phyloP scores from a whole-genome alignment of 1,139 yeast species.

The Suhomyces yuchorum region DNA sequence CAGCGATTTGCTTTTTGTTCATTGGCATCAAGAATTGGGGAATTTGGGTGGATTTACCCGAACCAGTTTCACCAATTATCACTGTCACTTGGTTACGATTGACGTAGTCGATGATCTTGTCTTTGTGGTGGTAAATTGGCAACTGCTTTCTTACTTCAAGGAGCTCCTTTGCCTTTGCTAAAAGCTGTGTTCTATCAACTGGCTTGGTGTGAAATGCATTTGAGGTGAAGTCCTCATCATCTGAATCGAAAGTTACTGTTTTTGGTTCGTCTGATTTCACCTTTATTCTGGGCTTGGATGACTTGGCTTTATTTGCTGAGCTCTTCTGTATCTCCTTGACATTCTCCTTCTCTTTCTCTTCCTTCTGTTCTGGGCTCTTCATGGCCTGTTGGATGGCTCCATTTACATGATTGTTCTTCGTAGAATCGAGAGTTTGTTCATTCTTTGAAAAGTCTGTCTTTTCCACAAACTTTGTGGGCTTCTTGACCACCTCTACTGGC shows the following conservation, averaged over 20 bases:
- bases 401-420: background rate
- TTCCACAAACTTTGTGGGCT: background rate
- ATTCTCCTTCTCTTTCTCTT: background rate
- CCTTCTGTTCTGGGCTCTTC: background rate
- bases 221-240: constrained; percentile 23
- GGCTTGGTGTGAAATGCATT: constrained; percentile 15
- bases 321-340: background rate
- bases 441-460: background rate
- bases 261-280: constrained; percentile 1
- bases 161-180: constrained; percentile 48
- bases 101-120: constrained; percentile 60
- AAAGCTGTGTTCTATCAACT: constrained; percentile 25
- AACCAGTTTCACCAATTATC: constrained; percentile 95
- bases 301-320: background rate
- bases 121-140: constrained; percentile 77
- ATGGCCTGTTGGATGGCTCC: background rate
- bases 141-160: constrained; percentile 56
- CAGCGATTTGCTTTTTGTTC: constrained; percentile 66
- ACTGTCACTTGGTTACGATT: constrained; percentile 66
- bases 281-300: background rate
- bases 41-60: constrained; percentile 96
- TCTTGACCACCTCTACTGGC: background rate
- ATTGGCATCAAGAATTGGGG: constrained; percentile 79
- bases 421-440: background rate
- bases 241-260: constrained; percentile 26